A percentile compares a stretch with the other conserved stretches of the same genome.
These are phyloP conservation scores for Candida khao-thaluensis DNA, from an alignment of 805 yeast genomes.

Conservation along the genomic window DNA sequence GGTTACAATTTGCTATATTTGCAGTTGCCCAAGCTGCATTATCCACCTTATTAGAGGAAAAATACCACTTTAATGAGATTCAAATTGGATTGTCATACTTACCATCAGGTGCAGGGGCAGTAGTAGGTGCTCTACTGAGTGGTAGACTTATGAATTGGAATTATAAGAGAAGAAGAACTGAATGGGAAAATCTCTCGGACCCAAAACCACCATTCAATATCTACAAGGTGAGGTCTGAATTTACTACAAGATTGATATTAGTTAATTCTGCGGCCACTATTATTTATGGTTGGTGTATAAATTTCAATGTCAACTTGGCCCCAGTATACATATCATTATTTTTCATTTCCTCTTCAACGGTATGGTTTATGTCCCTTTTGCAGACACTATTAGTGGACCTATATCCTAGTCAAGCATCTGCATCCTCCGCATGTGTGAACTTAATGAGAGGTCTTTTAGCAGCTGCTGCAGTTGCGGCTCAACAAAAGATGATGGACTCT, in stretches of 20 bases:
- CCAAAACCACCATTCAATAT: conserved; percentile 41
- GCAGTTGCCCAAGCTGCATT: conserved; percentile 61
- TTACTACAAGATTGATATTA: conserved; percentile 38
- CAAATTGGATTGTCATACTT: conserved; percentile 67
- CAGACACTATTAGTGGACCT: conserved; percentile 69
- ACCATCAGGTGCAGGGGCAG: conserved; percentile 66
- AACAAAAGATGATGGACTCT: conserved; percentile 52
- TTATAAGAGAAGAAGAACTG: conserved; percentile 32
- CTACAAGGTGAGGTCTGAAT: conserved; percentile 50
- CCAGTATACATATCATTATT: conserved; percentile 56
- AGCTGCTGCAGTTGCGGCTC: conserved; percentile 66
- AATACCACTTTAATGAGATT: conserved; percentile 49
- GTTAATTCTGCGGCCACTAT: conserved; percentile 41
- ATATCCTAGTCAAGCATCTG: conserved; percentile 64
- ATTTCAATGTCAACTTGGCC: conserved; percentile 44
- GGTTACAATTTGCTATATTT: conserved; percentile 64
- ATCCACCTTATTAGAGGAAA: conserved; percentile 48
- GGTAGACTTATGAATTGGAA: conserved; percentile 56
- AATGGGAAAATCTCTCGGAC: conserved; percentile 22
- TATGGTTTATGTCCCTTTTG: conserved; percentile 53
- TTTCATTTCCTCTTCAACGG: conserved; percentile 51
- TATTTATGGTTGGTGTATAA: conserved; percentile 71
- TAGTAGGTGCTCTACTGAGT: conserved; percentile 53
- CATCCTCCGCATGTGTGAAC: conserved; percentile 69
- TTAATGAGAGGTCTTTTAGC: conserved; percentile 64